Evolutionary conservation across 805 yeast species (phyloP).

Genomic region (Suhomyces pyralidae): DNA sequence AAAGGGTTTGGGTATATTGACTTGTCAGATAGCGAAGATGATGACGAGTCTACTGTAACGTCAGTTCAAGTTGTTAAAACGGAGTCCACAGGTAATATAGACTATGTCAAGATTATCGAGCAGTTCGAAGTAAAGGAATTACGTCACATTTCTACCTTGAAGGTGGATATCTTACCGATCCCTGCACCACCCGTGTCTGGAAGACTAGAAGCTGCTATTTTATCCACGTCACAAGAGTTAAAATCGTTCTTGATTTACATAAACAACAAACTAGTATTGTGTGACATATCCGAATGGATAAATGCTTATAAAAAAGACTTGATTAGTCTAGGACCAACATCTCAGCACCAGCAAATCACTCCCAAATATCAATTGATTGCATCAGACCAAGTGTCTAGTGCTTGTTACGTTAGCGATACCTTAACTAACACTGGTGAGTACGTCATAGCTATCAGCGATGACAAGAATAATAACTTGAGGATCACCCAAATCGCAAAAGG

Average conservation of each 20-base stretch:
- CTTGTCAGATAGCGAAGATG: conserved; percentile 5
- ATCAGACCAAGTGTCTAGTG: conserved; percentile 3
- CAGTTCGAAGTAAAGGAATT: neutral
- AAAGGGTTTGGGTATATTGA: conserved; percentile 32
- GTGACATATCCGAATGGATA: neutral
- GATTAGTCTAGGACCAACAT: neutral
- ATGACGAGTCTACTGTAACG: neutral
- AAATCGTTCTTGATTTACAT: neutral
- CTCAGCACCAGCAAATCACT: neutral
- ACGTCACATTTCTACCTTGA: neutral
- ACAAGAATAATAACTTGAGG: neutral
- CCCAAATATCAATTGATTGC: neutral
- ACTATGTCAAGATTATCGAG: neutral
- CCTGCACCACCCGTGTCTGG: neutral
- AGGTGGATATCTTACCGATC: neutral
- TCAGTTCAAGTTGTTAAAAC: neutral
- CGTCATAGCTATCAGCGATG: conserved; percentile 9
- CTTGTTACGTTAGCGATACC: conserved; percentile 22
- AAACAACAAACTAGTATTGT: neutral
- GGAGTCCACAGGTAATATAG: neutral
- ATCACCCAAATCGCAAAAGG: neutral
- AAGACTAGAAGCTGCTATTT: neutral
- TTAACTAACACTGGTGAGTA: conserved; percentile 28
- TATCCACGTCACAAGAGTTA: neutral
- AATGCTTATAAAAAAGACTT: neutral